Base-by-base conservation (phyloP, 129 eudicot genomes). In the Erigeron canadensis region DNA sequence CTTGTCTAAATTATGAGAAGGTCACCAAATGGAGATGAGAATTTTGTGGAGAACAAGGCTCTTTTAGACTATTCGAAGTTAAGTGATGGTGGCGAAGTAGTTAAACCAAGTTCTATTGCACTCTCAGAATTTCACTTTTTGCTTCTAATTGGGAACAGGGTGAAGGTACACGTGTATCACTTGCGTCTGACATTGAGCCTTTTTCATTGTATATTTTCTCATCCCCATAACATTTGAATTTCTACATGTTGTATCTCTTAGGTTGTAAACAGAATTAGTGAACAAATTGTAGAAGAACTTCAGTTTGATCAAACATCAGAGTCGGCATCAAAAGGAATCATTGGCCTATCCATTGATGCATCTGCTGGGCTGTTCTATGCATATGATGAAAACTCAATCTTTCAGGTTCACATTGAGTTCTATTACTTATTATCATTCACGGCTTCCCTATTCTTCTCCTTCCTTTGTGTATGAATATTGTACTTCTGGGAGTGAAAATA, bases 21-120 rank as follows among this genome's bases (percentile, higher is more conserved):
- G 80, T 89, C 86, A 63, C 88, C 95, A 55, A 77, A 82, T 71
- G 98, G 99, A 68, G 95, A 90, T 69, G 90, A 87, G 82, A 90
- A 90, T 81, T 94, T 94, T 86, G 96, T 94, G 77, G 99, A 94
- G 81, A 94, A 94, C 87, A 94, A 94, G 81, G 99, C 97, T 34
- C 96, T 94, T 72, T 77, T 94, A 78, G 87, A 81, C 71, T 94
- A 94, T 48, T 82, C 93, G 42, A 94, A 89, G 76, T 80, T 89
- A 82, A 76, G 82, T 77, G 97, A 94, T 75, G 90, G 93, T 28
- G 88, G 80, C 16, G 92, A 85, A 78, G 75, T 69, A 68, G 84
- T 86, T 73, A 94, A 89, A 81, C 99, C 97, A 63, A 87, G 85
- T 65, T 94, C 97, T 71, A 84, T 94, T 65, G 98, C 93, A 51